Evolutionary conservation across 176 grass and related monocot genomes (phyloP).

Genomic region (Thalia dealbata): DNA sequence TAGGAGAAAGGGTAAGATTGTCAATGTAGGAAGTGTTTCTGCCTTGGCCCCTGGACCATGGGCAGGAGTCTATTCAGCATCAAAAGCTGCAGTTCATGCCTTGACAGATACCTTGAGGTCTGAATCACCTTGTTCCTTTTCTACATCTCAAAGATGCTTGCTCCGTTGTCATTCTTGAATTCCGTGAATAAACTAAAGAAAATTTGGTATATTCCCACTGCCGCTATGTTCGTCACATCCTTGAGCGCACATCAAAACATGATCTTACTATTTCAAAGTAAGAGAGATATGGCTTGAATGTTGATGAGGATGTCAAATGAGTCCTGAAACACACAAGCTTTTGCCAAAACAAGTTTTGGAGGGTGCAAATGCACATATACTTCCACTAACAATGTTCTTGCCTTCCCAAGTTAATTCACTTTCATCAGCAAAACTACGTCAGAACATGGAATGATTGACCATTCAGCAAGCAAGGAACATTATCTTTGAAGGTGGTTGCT

Average conservation of each 20-base stretch:
- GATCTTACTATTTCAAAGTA: not conserved
- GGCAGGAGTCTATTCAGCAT: slow-evolving; percentile 87
- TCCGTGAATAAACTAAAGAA: not conserved
- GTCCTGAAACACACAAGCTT: not conserved
- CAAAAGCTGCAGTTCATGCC: slow-evolving; percentile 86
- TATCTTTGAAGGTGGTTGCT: not conserved
- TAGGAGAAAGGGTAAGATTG: slow-evolving; percentile 62
- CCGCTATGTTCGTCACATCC: not conserved
- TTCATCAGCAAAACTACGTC: too few relatives aligned
- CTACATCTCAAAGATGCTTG: not conserved
- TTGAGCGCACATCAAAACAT: not conserved
- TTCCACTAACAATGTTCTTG: not conserved
- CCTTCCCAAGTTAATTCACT: too few relatives aligned
- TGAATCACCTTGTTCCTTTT: not conserved
- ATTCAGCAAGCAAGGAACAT: too few relatives aligned
- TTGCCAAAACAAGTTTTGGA: too few relatives aligned
- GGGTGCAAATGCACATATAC: too few relatives aligned
- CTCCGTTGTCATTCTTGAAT: not conserved
- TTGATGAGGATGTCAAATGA: not conserved
- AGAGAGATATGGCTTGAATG: not conserved
- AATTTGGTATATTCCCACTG: not conserved
- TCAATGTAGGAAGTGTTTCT: slow-evolving; percentile 78
- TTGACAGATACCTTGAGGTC: slow-evolving; percentile 79
- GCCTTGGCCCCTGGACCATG: slow-evolving; percentile 88
- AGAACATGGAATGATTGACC: too few relatives aligned